Conservation (phyloP, 148 eudicot species). For the Rhododendron vialii region DNA sequence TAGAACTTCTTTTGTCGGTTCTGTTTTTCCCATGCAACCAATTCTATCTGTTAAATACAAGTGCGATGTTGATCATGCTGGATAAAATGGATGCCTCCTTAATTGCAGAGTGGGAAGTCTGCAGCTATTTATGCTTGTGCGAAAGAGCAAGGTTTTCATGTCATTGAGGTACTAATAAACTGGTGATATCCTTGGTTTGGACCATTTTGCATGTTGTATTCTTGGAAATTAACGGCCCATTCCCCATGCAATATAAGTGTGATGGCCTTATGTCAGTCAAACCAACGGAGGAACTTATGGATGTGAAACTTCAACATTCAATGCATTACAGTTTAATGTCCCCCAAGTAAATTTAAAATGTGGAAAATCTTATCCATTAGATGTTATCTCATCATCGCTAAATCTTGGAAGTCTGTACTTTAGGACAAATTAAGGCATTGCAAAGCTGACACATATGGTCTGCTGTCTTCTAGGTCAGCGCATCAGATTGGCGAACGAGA, state of each 20-base stretch:
- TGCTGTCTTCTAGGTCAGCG: constrained; percentile 57
- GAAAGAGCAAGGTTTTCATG: constrained; percentile 86
- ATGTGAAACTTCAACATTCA: not conserved
- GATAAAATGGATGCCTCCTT: constrained; percentile 11
- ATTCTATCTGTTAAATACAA: not conserved
- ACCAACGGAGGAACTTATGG: not conserved
- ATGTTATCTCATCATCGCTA: not conserved
- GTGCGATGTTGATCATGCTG: not conserved
- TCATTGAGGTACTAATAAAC: constrained; percentile 63
- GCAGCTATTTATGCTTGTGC: constrained; percentile 99
- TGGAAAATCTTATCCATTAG: not conserved
- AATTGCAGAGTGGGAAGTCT: constrained; percentile 90
- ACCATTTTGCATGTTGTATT: constrained; percentile 8
- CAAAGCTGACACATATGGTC: constrained; percentile 1
- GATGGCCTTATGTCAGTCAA: not conserved
- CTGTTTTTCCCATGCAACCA: not conserved
- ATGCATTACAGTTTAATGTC: not conserved
- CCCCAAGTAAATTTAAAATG: not conserved
- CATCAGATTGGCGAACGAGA: constrained; percentile 97
- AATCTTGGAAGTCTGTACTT: not conserved
- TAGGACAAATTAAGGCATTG: not conserved
- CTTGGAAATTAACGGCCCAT: not conserved
- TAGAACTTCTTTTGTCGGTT: not conserved
- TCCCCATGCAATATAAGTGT: not conserved
- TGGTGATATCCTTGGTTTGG: constrained; percentile 4